A percentile compares a stretch with the other conserved stretches of the same genome.
Conservation (phyloP, 176 grass and related monocot genomes). For the Echinochloa phyllopogon region DNA sequence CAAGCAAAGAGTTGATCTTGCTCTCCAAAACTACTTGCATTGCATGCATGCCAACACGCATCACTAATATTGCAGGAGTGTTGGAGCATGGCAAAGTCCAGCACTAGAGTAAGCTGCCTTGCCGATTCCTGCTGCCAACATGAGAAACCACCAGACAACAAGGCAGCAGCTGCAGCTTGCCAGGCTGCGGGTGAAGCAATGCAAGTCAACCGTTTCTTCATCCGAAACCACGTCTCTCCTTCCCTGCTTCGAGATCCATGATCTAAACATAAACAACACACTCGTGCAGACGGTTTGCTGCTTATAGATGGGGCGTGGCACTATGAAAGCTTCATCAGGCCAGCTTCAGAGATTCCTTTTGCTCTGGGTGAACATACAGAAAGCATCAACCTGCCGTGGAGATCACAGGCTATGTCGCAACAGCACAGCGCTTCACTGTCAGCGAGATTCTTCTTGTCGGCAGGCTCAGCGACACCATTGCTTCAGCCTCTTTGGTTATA, state of each 20-base stretch:
- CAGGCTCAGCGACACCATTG: background rate
- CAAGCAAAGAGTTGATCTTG: background rate
- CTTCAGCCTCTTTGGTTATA: conserved; percentile 14
- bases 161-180: background rate
- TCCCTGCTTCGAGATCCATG: background rate
- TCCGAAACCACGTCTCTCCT: background rate
- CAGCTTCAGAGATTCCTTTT: conserved; percentile 25
- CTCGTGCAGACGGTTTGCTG: conserved; percentile 27
- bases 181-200: background rate
- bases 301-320: background rate
- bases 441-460: conserved; percentile 31
- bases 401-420: background rate
- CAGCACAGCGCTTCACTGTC: background rate
- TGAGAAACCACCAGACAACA: conserved; percentile 17
- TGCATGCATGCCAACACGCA: background rate
- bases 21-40: background rate
- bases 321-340: conserved; percentile 1
- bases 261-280: conserved; percentile 32
- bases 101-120: conserved; percentile 2
- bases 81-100: background rate
- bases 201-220: conserved; percentile 30
- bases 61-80: background rate
- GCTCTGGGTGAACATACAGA: conserved; percentile 10
- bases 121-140: conserved; percentile 39
- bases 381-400: conserved; percentile 28